These are phyloP conservation scores for Fistulina hepatica DNA, from an alignment of 1,284 basidiomycete genomes.

Conservation along the genomic window DNA sequence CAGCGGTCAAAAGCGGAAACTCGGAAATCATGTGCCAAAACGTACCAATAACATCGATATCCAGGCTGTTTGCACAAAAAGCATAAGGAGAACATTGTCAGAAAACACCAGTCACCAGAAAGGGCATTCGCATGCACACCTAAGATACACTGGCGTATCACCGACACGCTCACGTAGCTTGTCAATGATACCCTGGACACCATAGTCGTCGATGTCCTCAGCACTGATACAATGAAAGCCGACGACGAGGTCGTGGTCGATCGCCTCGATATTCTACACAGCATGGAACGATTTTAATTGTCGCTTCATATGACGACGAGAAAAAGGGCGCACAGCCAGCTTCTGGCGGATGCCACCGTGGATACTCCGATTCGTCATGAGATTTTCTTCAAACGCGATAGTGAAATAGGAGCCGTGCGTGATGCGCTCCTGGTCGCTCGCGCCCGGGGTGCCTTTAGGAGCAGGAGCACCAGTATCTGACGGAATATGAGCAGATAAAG, in stretches of 20 bases:
- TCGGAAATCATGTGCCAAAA: conserved; percentile 28
- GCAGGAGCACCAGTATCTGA: conserved; percentile 38
- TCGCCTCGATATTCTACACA: not conserved
- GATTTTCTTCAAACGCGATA: conserved; percentile 46
- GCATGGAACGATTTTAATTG: not conserved
- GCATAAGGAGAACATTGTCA: not conserved
- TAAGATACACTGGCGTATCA: conserved; percentile 17
- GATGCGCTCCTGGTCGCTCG: conserved; percentile 38
- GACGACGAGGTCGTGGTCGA: conserved; percentile 12
- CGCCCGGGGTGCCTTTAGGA: too few relatives aligned
- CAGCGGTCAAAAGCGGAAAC: too few relatives aligned
- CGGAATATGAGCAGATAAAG: not conserved
- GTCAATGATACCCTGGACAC: conserved; percentile 16
- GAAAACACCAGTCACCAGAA: too few relatives aligned
- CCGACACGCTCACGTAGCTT: conserved; percentile 17
- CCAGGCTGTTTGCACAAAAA: conserved; percentile 26
- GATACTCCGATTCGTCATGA: conserved; percentile 47
- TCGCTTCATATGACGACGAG: not conserved
- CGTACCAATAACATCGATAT: conserved; percentile 51
- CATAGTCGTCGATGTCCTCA: conserved; percentile 17
- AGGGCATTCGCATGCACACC: too few relatives aligned
- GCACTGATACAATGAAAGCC: conserved; percentile 14
- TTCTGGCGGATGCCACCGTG: conserved; percentile 60
- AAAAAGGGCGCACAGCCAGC: conserved; percentile 28
- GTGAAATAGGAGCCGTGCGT: conserved; percentile 59